Percentiles rank a stretch among this genome's conserved stretches.
Evolutionary conservation across 371 early-diverging fungal genomes (phyloP).

Genomic region (Fennellomyces sp.): DNA sequence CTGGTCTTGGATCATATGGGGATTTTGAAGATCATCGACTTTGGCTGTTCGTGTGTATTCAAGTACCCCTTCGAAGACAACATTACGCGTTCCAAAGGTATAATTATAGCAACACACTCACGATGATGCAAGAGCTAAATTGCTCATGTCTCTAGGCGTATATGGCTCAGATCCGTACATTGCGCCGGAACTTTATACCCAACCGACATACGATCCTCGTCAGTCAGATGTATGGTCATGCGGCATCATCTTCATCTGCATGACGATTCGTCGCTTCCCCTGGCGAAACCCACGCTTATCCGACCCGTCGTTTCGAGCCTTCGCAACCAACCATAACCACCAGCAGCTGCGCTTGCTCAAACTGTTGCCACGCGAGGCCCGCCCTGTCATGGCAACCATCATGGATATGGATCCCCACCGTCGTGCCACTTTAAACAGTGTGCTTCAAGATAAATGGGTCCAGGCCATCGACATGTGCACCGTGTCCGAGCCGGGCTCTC

Average conservation of each 20-base stretch:
- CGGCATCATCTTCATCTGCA: slow-evolving; percentile 76
- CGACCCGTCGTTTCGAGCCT: slow-evolving; percentile 60
- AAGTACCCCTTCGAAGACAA: slow-evolving; percentile 67
- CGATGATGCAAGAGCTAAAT: too few relatives aligned
- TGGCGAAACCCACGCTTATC: slow-evolving; percentile 64
- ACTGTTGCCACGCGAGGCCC: slow-evolving; percentile 53
- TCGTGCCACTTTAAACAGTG: slow-evolving; percentile 41
- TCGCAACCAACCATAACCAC: slow-evolving; percentile 40
- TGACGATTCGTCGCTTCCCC: slow-evolving; percentile 76
- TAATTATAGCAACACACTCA: background rate
- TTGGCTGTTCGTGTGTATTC: slow-evolving; percentile 86
- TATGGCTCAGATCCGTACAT: slow-evolving; percentile 91
- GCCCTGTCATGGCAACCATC: slow-evolving; percentile 49
- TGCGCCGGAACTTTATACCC: slow-evolving; percentile 83
- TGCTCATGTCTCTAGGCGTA: slow-evolving; percentile 52
- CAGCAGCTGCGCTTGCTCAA: slow-evolving; percentile 51
- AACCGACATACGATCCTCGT: slow-evolving; percentile 65
- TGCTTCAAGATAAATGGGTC: slow-evolving; percentile 60
- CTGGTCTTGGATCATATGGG: slow-evolving; percentile 70
- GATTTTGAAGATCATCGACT: slow-evolving; percentile 90
- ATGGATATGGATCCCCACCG: slow-evolving; percentile 55
- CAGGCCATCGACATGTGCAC: slow-evolving; percentile 62
- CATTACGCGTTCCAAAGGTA: slow-evolving; percentile 60
- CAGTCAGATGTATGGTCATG: slow-evolving; percentile 76
- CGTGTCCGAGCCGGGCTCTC: slow-evolving; percentile 40